Base-by-base conservation (phyloP, 108 stramenopile genomes). In the Cyclostephanos invisitatus region DNA sequence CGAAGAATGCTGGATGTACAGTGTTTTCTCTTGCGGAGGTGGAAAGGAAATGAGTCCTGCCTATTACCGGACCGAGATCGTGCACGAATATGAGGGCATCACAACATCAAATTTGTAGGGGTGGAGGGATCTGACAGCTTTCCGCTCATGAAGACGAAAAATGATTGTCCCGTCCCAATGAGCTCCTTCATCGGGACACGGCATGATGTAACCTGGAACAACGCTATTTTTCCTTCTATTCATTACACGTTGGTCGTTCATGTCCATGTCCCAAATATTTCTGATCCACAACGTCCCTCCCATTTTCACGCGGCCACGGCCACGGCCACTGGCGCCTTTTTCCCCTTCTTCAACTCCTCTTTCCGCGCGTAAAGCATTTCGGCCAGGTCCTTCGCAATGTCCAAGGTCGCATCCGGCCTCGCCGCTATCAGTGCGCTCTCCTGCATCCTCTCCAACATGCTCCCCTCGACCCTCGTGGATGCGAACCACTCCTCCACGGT, bases 371-470 rank as follows among this genome's bases (percentile, higher is more conserved):
- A 89, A 27, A 89, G 80, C 81, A 89, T 88, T 11, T 89, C 90
- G 2, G 89, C 92, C 64, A 96, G 68, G 60, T 93, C 91, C 47
- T 77, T 74, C 7, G 96, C 96, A 76, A 97, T 97, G 68, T 92
- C 90, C 44, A 90, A 68, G 2, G 91, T 93, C 18, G 96, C 91
- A 50, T 84, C 83, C 8, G 94, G 95, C 40, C 95, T 75, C 7
- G 92, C 87, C 14, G 90, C 93, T 27, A 59, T 50, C 70, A 88
- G 71, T n/a, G 97, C 93, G 28, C 83, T 79, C 36, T 79, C 64
- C 66, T 82, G 46, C 92, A 94, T 93, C 35, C 46, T 50, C 35
- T 76, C 81, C 59, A 84, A 42, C 44, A 75, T 51, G 11, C 54
- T 74, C 12, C 70, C 81, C 42, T 86, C 81, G 11, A 62, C 59